Evolutionary conservation across 768 basidiomycete genomes (phyloP).

Genomic region (Scleroderma citrinum): DNA sequence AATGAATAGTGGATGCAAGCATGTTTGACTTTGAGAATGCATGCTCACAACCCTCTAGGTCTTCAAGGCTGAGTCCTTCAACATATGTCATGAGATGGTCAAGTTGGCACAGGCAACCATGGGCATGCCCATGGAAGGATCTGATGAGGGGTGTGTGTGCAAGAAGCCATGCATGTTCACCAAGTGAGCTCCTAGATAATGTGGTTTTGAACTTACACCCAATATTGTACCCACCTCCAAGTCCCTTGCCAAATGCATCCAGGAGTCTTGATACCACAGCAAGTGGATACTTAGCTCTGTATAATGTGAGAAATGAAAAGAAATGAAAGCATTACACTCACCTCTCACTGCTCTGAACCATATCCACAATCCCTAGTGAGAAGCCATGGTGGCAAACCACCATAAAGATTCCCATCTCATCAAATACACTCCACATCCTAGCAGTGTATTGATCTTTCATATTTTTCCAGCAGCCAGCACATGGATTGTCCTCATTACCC

Average conservation of each 20-base stretch:
- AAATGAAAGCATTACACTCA: too few relatives aligned
- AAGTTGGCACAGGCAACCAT: slow-evolving; percentile 18
- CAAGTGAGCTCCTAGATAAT: slow-evolving; percentile 6
- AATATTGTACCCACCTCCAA: slow-evolving; percentile 17
- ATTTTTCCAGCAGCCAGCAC: too few relatives aligned
- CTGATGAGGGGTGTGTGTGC: slow-evolving; percentile 7
- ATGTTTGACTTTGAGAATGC: slow-evolving; percentile 11
- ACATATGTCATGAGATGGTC: slow-evolving; percentile 11
- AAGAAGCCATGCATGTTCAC: background rate
- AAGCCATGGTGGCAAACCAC: slow-evolving; percentile 20
- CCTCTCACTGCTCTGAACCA: slow-evolving; percentile 20
- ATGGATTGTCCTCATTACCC: too few relatives aligned
- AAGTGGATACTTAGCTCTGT: too few relatives aligned
- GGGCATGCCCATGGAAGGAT: slow-evolving; percentile 20
- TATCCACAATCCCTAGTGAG: slow-evolving; percentile 14
- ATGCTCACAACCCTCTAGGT: slow-evolving; percentile 15
- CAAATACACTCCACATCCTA: too few relatives aligned
- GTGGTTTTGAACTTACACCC: slow-evolving; percentile 16
- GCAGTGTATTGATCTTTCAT: too few relatives aligned
- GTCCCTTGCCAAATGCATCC: background rate
- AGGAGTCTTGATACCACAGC: too few relatives aligned
- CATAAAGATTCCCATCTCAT: slow-evolving; percentile 13
- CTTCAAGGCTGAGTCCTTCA: slow-evolving; percentile 13
- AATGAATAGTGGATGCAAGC: background rate
- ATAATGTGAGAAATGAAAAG: too few relatives aligned